Base-by-base conservation (phyloP, 2,329 filamentous ascomycete species). In the Fusarium sp. region DNA sequence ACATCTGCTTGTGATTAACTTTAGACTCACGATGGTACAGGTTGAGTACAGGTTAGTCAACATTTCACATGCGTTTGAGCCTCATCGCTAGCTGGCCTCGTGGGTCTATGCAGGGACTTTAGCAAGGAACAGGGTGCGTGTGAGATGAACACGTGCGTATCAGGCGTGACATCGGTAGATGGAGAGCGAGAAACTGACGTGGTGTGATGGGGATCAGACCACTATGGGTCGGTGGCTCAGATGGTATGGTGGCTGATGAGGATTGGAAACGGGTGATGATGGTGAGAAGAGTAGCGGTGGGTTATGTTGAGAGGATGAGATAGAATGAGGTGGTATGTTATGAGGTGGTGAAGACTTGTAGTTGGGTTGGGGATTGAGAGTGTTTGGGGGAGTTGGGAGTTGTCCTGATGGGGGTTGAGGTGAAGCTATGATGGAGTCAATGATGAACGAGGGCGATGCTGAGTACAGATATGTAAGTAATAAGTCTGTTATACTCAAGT, bases 161-260 rank as follows among this genome's bases (percentile, higher is more conserved):
- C 68, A 73, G 70, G 68, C 15, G 47, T 54, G 38, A 54, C 50
- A 50, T 56, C 52, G 60, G 65, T 45, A 72, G 60, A 59, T 61
- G 60, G 45, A 29, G 45, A 44, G 5, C 15, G 29, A 42, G 39
- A 49, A 25, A 42, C 68, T 74, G 71, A 70, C 67, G 68, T 74
- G 72, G 74, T 56, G 50, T 46, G 39, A 56, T 38, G 38, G 11
- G 17, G 22, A 57, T 76, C 74, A 76, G 70, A 45, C 74, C 74
- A 76, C 71, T 54, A 68, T 76, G 74, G 71, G 74, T 53, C 74
- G 70, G 74, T 71, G 63, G 53, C 65, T 73, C 74, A 63, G 71
- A 68, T 36, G 64, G 58, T 70, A 68, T 27, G 22, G 65, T 73
- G 65, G 61, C 65, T 72, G 59, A 71, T 55, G 69, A 25, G 13